Evolutionary conservation across 768 basidiomycete genomes (phyloP), one percentile per base, ranked within the genome.

Genomic region (Lactarius sp.): DNA sequence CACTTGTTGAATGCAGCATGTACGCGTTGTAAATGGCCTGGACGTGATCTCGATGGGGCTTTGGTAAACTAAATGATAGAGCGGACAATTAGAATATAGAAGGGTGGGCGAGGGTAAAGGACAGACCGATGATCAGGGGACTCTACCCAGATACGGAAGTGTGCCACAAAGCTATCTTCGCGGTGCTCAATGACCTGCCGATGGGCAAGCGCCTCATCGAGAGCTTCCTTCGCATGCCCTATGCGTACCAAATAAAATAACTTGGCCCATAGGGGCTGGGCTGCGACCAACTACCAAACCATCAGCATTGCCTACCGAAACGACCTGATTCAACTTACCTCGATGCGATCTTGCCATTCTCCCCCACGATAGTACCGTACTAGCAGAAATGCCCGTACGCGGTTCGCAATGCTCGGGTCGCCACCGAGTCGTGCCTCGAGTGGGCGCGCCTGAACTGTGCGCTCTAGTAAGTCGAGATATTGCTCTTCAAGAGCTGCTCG

Each of bases 261-360:
- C 61, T 92, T 87, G 10, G 95, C 96, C 94, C 94, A 99, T 13
- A 98, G 69, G 1, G 94, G 92, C 69, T 90, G 88, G 10, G 90
- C 90, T 60, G 89, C 86, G 27, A 96, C 85, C 62, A 94, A 77
- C 90, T 95, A 59, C 18, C 8, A 14, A 37, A 41, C 14, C n/a
- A 6, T 64, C 41, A 59, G 39, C n/a, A 37, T 3, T 14, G 16
- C 2, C 18, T 12, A 44, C 4, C 16, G 5, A 31, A 22, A 39
- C 36, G 53, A 7, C 20, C 41, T 49, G 44, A 18, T 53, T n/a
- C 16, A 27, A 72, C 82, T 18, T 36, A 92, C 93, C 82, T 98
- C 94, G 63, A 97, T 86, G 59, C 86, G 80, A 61, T 90, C 90
- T 55, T 90, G 86, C 91, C 95, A 96, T 56, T 80, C 76, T 67